Percentiles rank a stretch among this genome's conserved stretches.
Conservation (phyloP, 257 asterid genomes). For the Solanum phureja region DNA sequence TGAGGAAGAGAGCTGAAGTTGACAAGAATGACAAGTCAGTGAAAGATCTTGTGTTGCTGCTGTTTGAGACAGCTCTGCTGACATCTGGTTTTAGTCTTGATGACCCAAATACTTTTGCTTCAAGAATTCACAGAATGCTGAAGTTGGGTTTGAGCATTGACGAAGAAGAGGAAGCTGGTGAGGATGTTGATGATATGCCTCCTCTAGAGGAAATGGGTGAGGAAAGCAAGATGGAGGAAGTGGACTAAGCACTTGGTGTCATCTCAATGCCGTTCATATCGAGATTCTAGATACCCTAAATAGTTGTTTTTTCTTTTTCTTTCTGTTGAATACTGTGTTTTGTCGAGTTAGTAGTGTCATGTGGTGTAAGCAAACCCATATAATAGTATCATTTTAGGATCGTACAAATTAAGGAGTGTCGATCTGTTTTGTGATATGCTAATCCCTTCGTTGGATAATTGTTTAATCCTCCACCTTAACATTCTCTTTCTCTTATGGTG, state of each 20-base stretch:
- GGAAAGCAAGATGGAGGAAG: conserved; percentile 3
- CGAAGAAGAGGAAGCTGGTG: not conserved
- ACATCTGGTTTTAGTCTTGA: conserved; percentile 7
- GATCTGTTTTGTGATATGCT: not conserved
- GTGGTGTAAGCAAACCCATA: not conserved
- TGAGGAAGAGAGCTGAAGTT: not conserved
- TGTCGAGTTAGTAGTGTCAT: not conserved
- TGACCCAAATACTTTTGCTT: not conserved
- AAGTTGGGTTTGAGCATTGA: conserved; percentile 2
- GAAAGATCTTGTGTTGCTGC: conserved; percentile 3
- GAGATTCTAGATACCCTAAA: not conserved
- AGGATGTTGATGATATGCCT: not conserved
- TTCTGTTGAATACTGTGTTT: not conserved
- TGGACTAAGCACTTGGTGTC: not conserved
- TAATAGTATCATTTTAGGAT: not conserved
- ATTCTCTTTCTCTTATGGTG: not conserved
- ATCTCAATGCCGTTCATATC: not conserved
- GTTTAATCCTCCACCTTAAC: not conserved
- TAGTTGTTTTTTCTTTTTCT: not conserved
- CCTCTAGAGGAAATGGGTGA: not conserved
- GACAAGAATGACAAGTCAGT: not conserved
- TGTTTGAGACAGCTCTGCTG: not conserved
- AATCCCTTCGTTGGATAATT: not conserved
- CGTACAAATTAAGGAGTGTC: not conserved
- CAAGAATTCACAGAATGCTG: conserved; percentile 2